These are phyloP conservation scores for Diutina pseudorugosa DNA, from an alignment of 1,139 yeast species.

Conservation along the genomic window DNA sequence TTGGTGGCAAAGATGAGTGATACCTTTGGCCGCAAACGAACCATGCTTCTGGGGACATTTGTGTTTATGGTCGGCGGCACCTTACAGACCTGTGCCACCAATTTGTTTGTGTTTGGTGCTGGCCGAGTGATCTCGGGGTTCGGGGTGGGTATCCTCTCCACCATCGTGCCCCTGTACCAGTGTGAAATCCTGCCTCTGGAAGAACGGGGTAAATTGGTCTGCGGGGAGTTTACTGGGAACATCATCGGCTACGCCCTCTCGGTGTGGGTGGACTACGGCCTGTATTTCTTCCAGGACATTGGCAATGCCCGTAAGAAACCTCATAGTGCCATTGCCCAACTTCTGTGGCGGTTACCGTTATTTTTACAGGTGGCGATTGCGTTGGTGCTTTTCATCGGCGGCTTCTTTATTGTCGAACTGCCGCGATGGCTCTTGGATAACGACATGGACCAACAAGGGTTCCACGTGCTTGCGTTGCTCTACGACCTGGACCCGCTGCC, in stretches of 20 bases:
- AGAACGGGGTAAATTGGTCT: constrained; percentile 41
- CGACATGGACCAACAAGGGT: constrained; percentile 39
- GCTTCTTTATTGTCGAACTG: constrained; percentile 42
- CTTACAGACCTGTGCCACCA: constrained; percentile 35
- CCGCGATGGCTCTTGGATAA: constrained; percentile 44
- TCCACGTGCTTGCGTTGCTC: constrained; percentile 70
- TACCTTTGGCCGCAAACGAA: constrained; percentile 27
- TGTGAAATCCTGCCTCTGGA: constrained; percentile 45
- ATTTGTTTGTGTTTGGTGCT: constrained; percentile 28
- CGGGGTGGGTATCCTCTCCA: constrained; percentile 41
- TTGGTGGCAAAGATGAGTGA: constrained; percentile 12
- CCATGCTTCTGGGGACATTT: constrained; percentile 36
- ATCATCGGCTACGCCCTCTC: constrained; percentile 39
- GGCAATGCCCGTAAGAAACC: constrained; percentile 29
- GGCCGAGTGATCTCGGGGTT: constrained; percentile 42
- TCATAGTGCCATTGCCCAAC: constrained; percentile 26
- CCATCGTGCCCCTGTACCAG: constrained; percentile 43
- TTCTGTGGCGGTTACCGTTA: constrained; percentile 43
- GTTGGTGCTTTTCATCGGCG: constrained; percentile 32
- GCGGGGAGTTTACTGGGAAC: constrained; percentile 45
- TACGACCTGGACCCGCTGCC: constrained; percentile 44
- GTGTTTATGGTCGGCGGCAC: constrained; percentile 39
- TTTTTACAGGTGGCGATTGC: constrained; percentile 39
- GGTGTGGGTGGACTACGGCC: constrained; percentile 44
- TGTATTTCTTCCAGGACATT: constrained; percentile 33